Base-by-base conservation (phyloP, 1,139 yeast genomes). In the Saccharomyces hybrid region DNA sequence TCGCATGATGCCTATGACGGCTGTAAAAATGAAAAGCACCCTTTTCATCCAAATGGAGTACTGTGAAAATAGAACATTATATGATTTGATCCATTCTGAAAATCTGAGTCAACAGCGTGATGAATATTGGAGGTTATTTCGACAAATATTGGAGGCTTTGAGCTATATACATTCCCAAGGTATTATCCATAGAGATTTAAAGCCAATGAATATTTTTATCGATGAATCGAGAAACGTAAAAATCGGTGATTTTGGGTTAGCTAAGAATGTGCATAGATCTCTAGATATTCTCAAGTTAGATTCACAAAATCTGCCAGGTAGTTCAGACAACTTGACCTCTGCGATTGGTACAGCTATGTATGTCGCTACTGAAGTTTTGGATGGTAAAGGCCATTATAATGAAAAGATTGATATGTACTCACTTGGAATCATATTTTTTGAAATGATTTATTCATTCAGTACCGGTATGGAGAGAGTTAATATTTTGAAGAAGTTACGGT, bases 351-450 rank as follows among this genome's bases (percentile, higher is more conserved):
- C 99, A 0, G 83, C 95, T 0, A 78, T 93, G 49, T 95, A 95
- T 66, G 95, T 93, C 53, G 99, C 99, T 0, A 82, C 83, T 29
- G 99, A 95, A 66, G 95, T 91, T 0, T 75, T 88, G 5, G 76
- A 82, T 14, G 82, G 82, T 0, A 73, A 72, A 49, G 95, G 95
- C 1, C 76, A 80, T 27, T 93, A 93, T 67, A 86, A 90, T 66
- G 96, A 88, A 59, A 93, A 93, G 62, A 96, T 93, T 26, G 99
- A 95, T 68, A 86, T 95, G 88, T 95, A 90, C 68, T 90, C 99
- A 0, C 72, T 95, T 52, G 99, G 99, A 3, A 82, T 95, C 31
- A 93, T 95, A 2, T 89, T 93, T 67, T 93, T 93, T 70, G 99
- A 95, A 69, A 91, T 95, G 98, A 81, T 90, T 32, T 89, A 85